Evolutionary conservation across 768 basidiomycete genomes (phyloP).

Genomic region (Saitozyma sp.): DNA sequence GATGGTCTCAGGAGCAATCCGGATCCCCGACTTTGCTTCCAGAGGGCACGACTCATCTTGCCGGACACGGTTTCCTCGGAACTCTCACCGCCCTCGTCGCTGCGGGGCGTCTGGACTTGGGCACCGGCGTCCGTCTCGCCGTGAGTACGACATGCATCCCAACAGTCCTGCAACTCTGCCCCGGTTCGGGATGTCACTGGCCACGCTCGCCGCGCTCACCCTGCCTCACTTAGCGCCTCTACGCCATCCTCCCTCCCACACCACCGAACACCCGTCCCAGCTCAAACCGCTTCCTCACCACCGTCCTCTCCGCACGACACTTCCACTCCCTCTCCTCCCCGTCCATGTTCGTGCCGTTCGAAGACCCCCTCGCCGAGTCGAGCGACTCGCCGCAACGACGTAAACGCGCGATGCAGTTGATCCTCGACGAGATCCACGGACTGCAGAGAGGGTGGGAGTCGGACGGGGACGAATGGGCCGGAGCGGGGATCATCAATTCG

Average conservation of each 20-base stretch:
- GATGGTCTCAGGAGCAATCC: conserved; percentile 27
- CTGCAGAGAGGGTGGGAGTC: conserved; percentile 22
- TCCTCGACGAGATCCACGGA: conserved; percentile 43
- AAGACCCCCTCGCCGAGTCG: conserved; percentile 18
- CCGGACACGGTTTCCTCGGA: conserved; percentile 51
- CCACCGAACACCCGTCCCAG: conserved; percentile 13
- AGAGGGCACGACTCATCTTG: conserved; percentile 38
- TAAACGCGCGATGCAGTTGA: conserved; percentile 42
- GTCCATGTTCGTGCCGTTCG: conserved; percentile 24
- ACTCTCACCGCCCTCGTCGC: conserved; percentile 48
- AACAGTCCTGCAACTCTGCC: too few species aligned
- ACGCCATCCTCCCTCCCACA: conserved; percentile 32
- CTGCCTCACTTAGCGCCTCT: conserved; percentile 25
- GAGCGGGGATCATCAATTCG: conserved; percentile 46
- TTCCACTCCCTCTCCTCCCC: conserved; percentile 44
- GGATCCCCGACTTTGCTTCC: conserved; percentile 31
- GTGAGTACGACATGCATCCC: conserved; percentile 12
- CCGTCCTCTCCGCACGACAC: conserved; percentile 43
- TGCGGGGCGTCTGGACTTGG: conserved; percentile 38
- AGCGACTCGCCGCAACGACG: conserved; percentile 16
- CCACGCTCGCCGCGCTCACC: neutral
- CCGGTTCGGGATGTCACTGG: neutral
- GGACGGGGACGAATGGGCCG: conserved; percentile 43
- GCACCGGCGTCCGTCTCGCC: conserved; percentile 42
- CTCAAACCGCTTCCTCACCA: conserved; percentile 27